Base-by-base conservation (phyloP, 129 eudicot genomes). In the Apium graveolens region DNA sequence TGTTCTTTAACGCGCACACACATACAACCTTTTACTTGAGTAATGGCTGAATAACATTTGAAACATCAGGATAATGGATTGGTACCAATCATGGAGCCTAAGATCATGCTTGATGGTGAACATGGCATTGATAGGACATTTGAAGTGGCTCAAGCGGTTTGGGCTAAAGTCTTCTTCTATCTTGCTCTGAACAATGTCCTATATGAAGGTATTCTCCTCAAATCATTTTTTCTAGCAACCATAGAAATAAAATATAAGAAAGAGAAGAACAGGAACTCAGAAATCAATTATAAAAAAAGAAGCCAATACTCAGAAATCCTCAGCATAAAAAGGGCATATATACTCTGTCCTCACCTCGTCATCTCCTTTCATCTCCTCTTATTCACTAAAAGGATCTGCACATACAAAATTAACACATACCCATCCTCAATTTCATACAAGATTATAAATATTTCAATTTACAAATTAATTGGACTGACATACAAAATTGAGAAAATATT, bases 241-340 rank as follows among this genome's bases (percentile, higher is more conserved):
- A 29, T 57, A 24, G 7, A 65, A 65, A 9, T 0, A 18, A 29
- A 65, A 29, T 11, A 65, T 65, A 63, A 63, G 70, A 65, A 29
- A 65, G 38, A 26, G 20, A 31, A 14, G 12, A 65, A 9, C 21
- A 65, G 38, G 4, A 55, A 63, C 35, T 63, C 1, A 27, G 20
- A 65, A 29, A 29, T 65, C 38, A 26, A 11, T 12, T 27, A 26
- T 20, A 27, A 63, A 27, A 57, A 53, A 4, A 48, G 29, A 57
- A 63, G 34, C 11, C 21, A 31, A 9, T 13, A 26, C 38, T 14
- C 70, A 65, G 43, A 90, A 95, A 83, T 92, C 97, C 84, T 90
- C 97, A 0, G 91, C 91, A 75, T 97, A 95, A 72, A 95, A 95
- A 16, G 99, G 99, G 76, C 99, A 95, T 68, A 90, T 39, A 76